phyloP scores from a whole-genome alignment of 169 alveolate species.

The Cryptosporidium sp. region DNA sequence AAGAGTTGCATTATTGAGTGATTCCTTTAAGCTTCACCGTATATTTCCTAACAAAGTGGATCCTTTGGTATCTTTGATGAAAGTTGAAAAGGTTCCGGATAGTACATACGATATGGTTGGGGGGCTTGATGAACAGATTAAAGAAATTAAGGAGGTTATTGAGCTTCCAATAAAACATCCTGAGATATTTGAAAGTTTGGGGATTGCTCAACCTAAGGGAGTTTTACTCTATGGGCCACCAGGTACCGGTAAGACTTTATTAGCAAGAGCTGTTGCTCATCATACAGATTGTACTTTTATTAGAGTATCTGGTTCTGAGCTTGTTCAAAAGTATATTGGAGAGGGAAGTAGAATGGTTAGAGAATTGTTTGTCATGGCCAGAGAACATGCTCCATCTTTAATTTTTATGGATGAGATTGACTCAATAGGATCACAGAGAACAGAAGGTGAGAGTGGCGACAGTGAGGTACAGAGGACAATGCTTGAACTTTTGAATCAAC shows the following conservation, averaged over 20 bases:
- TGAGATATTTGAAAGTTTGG: conserved; percentile 97
- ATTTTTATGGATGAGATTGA: conserved; percentile 99
- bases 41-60: conserved; percentile 98
- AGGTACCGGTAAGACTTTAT: conserved; percentile 95
- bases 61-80: conserved; percentile 98
- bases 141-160: conserved; percentile 99
- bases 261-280: conserved; percentile 99
- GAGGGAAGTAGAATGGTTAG: conserved; percentile 99
- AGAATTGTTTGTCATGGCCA: conserved; percentile 97
- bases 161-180: conserved; percentile 99
- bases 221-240: conserved; percentile 89
- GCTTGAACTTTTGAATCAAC: conserved; percentile 80
- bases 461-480: conserved; percentile 93
- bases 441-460: conserved; percentile 93
- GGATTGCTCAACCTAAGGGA: conserved; percentile 97
- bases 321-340: conserved; percentile 99
- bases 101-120: conserved; percentile 99
- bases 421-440: conserved; percentile 95
- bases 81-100: conserved; percentile 99
- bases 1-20: conserved; percentile 84
- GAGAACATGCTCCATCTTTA: conserved; percentile 96
- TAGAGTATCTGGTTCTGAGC: conserved; percentile 98
- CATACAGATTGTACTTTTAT: conserved; percentile 99
- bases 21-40: conserved; percentile 93
- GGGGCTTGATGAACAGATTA: conserved; percentile 97